These are phyloP conservation scores for Trifolium dubium DNA, from an alignment of 306 rosid species.

Conservation along the genomic window DNA sequence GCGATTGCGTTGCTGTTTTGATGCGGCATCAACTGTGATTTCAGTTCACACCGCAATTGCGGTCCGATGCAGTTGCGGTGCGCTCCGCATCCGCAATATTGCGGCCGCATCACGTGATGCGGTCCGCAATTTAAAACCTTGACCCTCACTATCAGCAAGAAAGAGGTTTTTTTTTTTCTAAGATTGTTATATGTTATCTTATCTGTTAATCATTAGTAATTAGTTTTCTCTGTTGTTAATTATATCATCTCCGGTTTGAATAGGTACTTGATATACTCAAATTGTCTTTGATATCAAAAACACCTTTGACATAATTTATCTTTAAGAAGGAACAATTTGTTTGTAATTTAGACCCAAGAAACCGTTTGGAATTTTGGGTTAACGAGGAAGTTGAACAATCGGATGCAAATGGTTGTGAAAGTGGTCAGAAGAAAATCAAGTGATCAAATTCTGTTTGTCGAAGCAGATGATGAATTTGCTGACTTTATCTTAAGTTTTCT, in stretches of 20 bases:
- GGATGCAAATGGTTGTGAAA: neutral
- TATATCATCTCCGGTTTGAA: neutral
- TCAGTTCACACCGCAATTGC: too few species aligned
- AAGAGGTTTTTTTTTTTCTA: neutral
- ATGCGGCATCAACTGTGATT: too few species aligned
- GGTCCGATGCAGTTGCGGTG: too few species aligned
- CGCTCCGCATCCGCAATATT: too few species aligned
- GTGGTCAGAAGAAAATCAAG: neutral
- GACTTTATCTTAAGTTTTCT: slow-evolving; percentile 16
- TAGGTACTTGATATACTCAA: slow-evolving; percentile 36
- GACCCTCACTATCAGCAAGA: neutral
- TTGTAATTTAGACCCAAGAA: neutral
- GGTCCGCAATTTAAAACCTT: too few species aligned
- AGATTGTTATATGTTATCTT: neutral
- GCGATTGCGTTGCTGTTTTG: too few species aligned
- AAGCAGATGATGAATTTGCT: neutral
- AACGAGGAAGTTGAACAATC: neutral
- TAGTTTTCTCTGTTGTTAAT: neutral
- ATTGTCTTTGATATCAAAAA: slow-evolving; percentile 8
- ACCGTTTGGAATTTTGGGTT: neutral
- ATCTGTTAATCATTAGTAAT: neutral
- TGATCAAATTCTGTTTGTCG: neutral
- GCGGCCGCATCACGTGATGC: too few species aligned
- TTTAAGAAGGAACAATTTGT: neutral
- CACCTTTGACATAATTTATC: neutral